phyloP scores from a whole-genome alignment of 1,284 basidiomycete genomes.

The Cutaneotrichosporon dermatis region DNA sequence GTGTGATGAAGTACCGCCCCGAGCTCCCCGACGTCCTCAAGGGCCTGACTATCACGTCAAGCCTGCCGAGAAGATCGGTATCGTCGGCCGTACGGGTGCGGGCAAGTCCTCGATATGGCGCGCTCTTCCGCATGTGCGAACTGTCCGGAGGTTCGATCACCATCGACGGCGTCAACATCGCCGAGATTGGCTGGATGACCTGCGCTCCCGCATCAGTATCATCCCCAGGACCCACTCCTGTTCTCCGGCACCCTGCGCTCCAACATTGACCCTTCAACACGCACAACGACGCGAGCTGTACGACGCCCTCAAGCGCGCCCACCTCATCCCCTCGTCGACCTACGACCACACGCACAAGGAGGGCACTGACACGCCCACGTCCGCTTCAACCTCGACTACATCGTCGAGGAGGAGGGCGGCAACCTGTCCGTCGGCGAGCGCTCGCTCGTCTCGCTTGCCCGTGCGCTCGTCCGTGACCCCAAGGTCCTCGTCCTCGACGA shows the following conservation, averaged over 20 bases:
- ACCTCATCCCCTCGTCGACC: constrained; percentile 55
- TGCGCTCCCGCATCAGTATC: constrained; percentile 55
- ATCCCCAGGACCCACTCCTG: constrained; percentile 79
- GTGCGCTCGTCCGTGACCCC: constrained; percentile 57
- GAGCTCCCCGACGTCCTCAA: constrained; percentile 54
- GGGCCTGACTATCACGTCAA: constrained; percentile 57
- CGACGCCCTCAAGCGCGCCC: constrained; percentile 74
- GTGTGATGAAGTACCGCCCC: constrained; percentile 53
- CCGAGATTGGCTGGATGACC: constrained; percentile 53
- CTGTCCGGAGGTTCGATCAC: constrained; percentile 47
- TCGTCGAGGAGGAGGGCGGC: constrained; percentile 77
- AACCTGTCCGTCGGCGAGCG: constrained; percentile 69
- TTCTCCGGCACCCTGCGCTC: constrained; percentile 58
- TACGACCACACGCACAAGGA: constrained; percentile 14
- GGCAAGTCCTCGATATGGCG: constrained; percentile 62
- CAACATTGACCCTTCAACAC: constrained; percentile 69
- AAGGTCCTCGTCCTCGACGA: constrained; percentile 62
- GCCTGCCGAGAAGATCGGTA: constrained; percentile 55
- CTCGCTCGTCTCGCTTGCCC: constrained; percentile 64
- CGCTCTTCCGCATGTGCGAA: constrained; percentile 53
- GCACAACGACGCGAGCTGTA: constrained; percentile 70
- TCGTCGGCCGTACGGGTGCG: constrained; percentile 52
- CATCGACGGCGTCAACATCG: constrained; percentile 51
- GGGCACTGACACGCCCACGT: constrained; percentile 32
- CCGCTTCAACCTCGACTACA: constrained; percentile 72